Conservation (phyloP, 306 rosid species). For the Styphnolobium japonicum region DNA sequence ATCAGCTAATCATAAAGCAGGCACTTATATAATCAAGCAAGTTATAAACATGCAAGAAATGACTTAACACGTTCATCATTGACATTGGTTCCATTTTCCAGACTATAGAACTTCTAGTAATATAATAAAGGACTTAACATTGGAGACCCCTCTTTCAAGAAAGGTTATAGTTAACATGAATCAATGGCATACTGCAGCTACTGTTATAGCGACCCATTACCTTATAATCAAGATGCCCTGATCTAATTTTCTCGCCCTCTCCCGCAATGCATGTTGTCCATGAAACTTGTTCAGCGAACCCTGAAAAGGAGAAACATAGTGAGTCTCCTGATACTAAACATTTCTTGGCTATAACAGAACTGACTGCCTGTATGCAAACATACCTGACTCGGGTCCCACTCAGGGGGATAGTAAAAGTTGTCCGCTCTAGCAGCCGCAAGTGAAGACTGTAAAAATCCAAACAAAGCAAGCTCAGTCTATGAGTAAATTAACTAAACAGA, state of each 20-base stretch:
- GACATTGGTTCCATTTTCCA: not conserved
- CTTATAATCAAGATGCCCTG: constrained; percentile 67
- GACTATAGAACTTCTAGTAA: not conserved
- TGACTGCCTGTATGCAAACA: not conserved
- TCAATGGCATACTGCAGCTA: too few species aligned
- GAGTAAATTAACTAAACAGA: not conserved
- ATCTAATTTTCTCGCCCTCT: constrained; percentile 73
- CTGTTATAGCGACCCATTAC: constrained; percentile 20
- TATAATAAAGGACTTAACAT: not conserved
- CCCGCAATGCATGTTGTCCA: constrained; percentile 78
- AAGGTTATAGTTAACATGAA: not conserved
- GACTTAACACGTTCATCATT: not conserved
- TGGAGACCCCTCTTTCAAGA: not conserved
- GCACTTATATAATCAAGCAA: not conserved
- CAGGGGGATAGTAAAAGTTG: constrained; percentile 77
- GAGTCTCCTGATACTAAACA: not conserved
- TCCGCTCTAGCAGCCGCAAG: constrained; percentile 84
- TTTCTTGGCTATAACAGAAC: not conserved
- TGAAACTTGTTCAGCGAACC: constrained; percentile 56
- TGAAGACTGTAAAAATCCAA: constrained; percentile 59
- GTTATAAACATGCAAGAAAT: not conserved
- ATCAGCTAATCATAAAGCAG: not conserved
- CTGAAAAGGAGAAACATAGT: constrained; percentile 28
- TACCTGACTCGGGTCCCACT: constrained; percentile 77
- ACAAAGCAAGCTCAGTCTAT: constrained; percentile 16